Evolutionary conservation across 163 green algal genomes (phyloP), one percentile per base, ranked within the genome.

Genomic region (Volvox carteri): DNA sequence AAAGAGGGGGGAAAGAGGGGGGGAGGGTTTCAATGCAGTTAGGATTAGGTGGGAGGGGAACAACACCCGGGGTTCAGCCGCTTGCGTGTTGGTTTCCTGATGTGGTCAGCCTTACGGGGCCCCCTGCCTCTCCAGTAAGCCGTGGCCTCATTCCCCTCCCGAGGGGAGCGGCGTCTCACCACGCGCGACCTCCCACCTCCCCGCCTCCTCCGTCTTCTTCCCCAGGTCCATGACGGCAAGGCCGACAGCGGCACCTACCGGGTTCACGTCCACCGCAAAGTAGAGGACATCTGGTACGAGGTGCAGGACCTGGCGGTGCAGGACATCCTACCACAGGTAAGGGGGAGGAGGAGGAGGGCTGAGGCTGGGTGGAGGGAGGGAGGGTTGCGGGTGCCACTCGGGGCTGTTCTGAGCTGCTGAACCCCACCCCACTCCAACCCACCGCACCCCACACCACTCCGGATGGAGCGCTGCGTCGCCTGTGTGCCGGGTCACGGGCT

Each of bases 251-350:
- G 97, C 50, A 90, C 87, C 2, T 98, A 98, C 89, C 91, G 95
- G 33, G 93, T 91, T 42, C 97, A 99, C 93, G 84, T 99, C 9
- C 95, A 98, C 72, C 93, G 97, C 33, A 95, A 96, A 80, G 90
- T 88, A 21, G 93, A 97, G 90, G 93, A 96, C 60, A 91, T 92
- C 65, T 98, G 97, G 97, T 99, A 99, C 90, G 97, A 99, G 90
- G 95, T 98, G 48, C 95, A 99, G 91, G 98, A 99, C 92, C 92
- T 99, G 81, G 84, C 93, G 18, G 96, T 99, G 14, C 91, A 88
- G 3, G 98, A 99, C 87, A 97, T 98, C 67, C 92, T 99, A 90
- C 97, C 98, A 5, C 97, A 99, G 92, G 81, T 87, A 33, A 1
- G 65, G 41, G 25, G 25, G n/a, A 25, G 12, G 23, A 25, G 46